These are phyloP conservation scores for Lachancea nothofagi DNA, from an alignment of 805 yeast species.

Conservation along the genomic window DNA sequence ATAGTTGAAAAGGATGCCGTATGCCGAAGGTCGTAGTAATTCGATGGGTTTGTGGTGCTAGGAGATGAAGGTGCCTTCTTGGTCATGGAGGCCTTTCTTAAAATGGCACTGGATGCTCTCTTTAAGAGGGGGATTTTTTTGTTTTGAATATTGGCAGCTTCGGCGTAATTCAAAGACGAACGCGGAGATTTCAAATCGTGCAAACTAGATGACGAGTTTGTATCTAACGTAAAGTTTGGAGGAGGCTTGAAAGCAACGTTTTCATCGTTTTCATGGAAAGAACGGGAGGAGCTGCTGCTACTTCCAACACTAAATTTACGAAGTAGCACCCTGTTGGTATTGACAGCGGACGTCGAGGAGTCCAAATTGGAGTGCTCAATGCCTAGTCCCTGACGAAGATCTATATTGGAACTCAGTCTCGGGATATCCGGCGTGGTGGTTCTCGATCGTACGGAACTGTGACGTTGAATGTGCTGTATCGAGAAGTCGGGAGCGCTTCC, in stretches of 20 bases:
- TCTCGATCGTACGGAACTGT: constrained; percentile 5
- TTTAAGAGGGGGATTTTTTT: constrained; percentile 26
- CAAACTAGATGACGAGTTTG: constrained; percentile 4
- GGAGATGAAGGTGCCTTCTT: constrained; percentile 2
- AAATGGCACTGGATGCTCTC: constrained; percentile 30
- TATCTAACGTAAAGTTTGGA: constrained; percentile 2
- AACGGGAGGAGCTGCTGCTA: constrained; percentile 16
- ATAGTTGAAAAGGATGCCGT: constrained; percentile 9
- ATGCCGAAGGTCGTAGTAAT: constrained; percentile 5
- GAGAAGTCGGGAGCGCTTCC: constrained; percentile 5
- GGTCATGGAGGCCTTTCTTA: constrained; percentile 25
- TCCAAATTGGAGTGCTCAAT: constrained; percentile 8
- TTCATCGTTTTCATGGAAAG: constrained; percentile 11
- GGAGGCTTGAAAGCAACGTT: constrained; percentile 8
- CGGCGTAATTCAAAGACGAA: constrained; percentile 6
- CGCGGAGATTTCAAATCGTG: constrained; percentile 7
- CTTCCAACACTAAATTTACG: constrained; percentile 19
- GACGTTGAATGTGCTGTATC: constrained; percentile 6
- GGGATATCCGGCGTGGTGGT: constrained; percentile 4
- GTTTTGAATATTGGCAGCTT: constrained; percentile 7
- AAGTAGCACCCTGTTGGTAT: constrained; percentile 8
- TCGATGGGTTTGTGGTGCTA: neutral
- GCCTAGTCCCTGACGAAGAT: constrained; percentile 11
- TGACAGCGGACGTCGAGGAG: neutral
- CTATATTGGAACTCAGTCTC: constrained; percentile 4